A percentile compares a stretch with the other conserved stretches of the same genome.
Evolutionary conservation across 768 basidiomycete species (phyloP).

Genomic region (Udeniomyces megalosporus): DNA sequence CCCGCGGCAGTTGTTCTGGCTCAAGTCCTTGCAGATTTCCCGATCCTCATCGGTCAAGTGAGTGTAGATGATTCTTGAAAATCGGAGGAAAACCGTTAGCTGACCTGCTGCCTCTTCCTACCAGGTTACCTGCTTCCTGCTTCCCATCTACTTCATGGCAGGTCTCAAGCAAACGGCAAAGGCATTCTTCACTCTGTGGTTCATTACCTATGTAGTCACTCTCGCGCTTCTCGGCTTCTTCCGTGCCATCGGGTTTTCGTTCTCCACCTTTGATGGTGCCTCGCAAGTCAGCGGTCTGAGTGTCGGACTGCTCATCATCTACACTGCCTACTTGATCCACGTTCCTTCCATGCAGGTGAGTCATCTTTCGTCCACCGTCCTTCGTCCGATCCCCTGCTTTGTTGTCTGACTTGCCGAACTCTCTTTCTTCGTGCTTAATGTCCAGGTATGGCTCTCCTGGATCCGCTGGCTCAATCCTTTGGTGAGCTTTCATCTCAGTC

Average conservation of each 20-base stretch:
- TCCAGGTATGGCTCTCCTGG: constrained; percentile 78
- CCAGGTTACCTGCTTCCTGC: constrained; percentile 36
- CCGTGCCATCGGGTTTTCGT: constrained; percentile 12
- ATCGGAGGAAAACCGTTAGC: too few species aligned
- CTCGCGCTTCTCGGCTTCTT: constrained; percentile 15
- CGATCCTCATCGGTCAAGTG: constrained; percentile 18
- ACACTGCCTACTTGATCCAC: constrained; percentile 11
- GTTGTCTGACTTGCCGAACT: not conserved
- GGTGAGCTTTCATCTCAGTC: not conserved
- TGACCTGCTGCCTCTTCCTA: too few species aligned
- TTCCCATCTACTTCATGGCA: constrained; percentile 12
- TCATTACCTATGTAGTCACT: constrained; percentile 15
- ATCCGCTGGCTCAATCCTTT: constrained; percentile 58
- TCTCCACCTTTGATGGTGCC: constrained; percentile 13
- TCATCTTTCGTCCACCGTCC: not conserved
- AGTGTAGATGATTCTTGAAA: too few species aligned
- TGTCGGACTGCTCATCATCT: constrained; percentile 12
- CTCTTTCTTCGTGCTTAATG: constrained; percentile 36
- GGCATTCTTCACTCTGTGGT: constrained; percentile 15
- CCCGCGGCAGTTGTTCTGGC: constrained; percentile 32
- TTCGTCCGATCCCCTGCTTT: not conserved
- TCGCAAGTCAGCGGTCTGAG: constrained; percentile 11
- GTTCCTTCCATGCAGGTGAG: constrained; percentile 1
- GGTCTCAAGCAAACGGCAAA: not conserved
- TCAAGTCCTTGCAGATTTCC: constrained; percentile 32